phyloP scores from a whole-genome alignment of 306 rosid species.

The Spatholobus suberectus region DNA sequence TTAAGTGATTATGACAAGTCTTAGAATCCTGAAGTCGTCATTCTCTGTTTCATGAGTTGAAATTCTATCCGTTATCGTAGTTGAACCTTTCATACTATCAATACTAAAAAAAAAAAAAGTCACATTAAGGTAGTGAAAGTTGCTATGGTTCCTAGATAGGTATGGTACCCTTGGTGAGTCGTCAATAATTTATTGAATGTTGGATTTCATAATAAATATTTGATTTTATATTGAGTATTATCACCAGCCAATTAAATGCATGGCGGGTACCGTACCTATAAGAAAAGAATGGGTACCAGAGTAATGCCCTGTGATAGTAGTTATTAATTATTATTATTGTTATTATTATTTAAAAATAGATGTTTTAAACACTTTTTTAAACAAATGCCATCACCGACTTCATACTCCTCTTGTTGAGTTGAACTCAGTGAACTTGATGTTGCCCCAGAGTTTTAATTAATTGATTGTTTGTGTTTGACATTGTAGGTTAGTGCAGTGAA shows the following conservation, averaged over 20 bases:
- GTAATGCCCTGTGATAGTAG: not conserved
- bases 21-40: not conserved
- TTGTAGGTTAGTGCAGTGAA: constrained; percentile 48
- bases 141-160: not conserved
- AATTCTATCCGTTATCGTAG: not conserved
- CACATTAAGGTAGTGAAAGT: not conserved
- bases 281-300: not conserved
- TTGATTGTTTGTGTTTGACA: constrained; percentile 12
- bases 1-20: not conserved
- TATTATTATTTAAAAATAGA: not conserved
- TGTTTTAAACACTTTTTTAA: not conserved
- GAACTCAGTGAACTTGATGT: not conserved
- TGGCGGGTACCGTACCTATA: not conserved
- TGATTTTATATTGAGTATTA: not conserved
- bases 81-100: not conserved
- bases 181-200: not conserved
- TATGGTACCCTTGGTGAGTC: not conserved
- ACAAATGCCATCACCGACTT: not conserved
- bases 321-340: not conserved
- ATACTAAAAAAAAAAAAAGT: not conserved
- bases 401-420: not conserved
- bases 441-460: not conserved
- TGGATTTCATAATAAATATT: not conserved
- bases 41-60: not conserved
- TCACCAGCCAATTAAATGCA: not conserved